Base-by-base conservation (phyloP, 805 yeast species). In the Saturnispora galanensis region DNA sequence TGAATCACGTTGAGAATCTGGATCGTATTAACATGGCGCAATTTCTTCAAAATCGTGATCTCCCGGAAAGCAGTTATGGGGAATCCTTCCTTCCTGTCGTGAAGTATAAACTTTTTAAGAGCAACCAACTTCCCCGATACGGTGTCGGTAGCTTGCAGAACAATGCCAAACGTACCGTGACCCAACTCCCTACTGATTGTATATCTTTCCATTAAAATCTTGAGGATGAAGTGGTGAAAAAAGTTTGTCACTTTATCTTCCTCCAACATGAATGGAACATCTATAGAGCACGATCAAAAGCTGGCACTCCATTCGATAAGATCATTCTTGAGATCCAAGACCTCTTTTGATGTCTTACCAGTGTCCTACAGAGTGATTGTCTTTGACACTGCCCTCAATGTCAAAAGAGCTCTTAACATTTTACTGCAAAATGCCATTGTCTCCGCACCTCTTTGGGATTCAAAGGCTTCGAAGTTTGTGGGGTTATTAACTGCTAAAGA, bases 31-130 rank as follows among this genome's bases (percentile, higher is more conserved):
- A 67, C 63, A 59, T 90, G 86, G 43, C 70, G 60, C 41, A 93
- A 66, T 40, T 71, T 69, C 62, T 85, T 86, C 62, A 93, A 68
- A 17, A 88, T 85, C 13, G 81, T 75, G 47, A 90, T 88, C 58
- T 93, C 99, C 50, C 99, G 73, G 63, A 89, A 76, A 2, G 97
- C 96, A 0, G 98, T 93, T 26, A 93, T 80, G 1, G 98, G 97
- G 58, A 90, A 88, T 31, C 85, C 83, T 54, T 84, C 89, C 52
- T 79, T 80, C 36, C 79, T 82, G 42, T 81, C 77, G 56, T 80
- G 88, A 50, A 84, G 73, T n/a, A 88, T 67, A 39, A 93, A 75
- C 58, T 81, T 84, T 63, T 93, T 93, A 53, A 94, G 69, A 0
- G 99, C 99, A 15, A 90, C 97, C 12, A 78, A 55, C 37, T 73